phyloP scores from a whole-genome alignment of 306 rosid species.

The Quercus parvula region DNA sequence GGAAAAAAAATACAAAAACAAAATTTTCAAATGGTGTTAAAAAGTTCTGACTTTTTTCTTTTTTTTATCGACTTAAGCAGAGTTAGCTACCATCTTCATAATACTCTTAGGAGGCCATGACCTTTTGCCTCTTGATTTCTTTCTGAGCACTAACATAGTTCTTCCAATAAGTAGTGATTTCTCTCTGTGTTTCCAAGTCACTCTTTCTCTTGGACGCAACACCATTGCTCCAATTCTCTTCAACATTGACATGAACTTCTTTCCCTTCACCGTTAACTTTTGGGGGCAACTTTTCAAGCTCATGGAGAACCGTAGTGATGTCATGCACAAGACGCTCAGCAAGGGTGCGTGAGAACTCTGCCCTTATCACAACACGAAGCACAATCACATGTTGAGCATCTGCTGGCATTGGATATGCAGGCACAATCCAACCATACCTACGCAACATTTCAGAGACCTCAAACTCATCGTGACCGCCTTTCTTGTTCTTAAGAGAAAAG shows the following conservation, averaged over 20 bases:
- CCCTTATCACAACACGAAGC: slow-evolving; percentile 31
- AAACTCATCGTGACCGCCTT: slow-evolving; percentile 20
- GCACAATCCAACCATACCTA: slow-evolving; percentile 32
- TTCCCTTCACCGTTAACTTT: background rate
- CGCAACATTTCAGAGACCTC: slow-evolving; percentile 30
- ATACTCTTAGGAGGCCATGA: background rate
- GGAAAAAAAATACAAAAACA: too few relatives aligned
- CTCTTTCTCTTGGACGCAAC: slow-evolving; percentile 7
- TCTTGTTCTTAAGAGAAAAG: slow-evolving; percentile 26
- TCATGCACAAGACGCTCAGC: slow-evolving; percentile 28
- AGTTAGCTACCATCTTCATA: background rate
- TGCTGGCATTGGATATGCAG: slow-evolving; percentile 36
- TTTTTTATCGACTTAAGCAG: too few relatives aligned
- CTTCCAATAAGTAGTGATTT: slow-evolving; percentile 19
- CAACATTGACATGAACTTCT: background rate
- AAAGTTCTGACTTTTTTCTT: too few relatives aligned
- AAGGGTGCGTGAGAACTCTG: slow-evolving; percentile 25
- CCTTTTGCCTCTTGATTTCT: background rate
- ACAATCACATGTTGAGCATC: slow-evolving; percentile 25
- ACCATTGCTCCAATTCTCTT: background rate
- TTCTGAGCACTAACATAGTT: slow-evolving; percentile 18
- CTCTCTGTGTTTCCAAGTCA: slow-evolving; percentile 10
- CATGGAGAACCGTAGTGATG: slow-evolving; percentile 19
- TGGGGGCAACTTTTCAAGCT: slow-evolving; percentile 22
- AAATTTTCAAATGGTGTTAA: too few relatives aligned